Percentiles rank a stretch among this genome's conserved stretches.
phyloP scores from a whole-genome alignment of 148 eudicot genomes.

The Cornus florida region DNA sequence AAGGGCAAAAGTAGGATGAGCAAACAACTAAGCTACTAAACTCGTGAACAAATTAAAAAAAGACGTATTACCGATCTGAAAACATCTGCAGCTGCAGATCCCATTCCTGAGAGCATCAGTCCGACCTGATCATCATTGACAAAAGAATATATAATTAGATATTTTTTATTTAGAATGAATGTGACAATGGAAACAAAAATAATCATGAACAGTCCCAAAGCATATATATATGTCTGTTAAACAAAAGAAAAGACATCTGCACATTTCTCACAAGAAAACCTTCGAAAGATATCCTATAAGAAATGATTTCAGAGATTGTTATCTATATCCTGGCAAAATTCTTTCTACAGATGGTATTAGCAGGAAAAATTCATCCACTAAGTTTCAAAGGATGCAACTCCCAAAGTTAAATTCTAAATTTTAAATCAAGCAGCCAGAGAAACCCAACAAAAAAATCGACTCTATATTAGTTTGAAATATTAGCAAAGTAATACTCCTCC shows the following conservation, averaged over 20 bases:
- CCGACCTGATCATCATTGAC: conserved; percentile 64
- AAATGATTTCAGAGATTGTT: not conserved
- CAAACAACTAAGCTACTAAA: not conserved
- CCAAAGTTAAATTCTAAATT: not conserved
- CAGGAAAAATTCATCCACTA: not conserved
- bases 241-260: no score
- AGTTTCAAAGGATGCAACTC: not conserved
- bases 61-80: conserved; percentile 72
- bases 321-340: not conserved
- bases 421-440: not conserved
- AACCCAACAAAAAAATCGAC: not conserved
- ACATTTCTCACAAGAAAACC: no score
- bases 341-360: not conserved
- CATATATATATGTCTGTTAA: not conserved
- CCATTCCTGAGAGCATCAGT: conserved; percentile 96
- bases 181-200: not conserved
- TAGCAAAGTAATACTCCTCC: not conserved
- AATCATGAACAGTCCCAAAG: not conserved
- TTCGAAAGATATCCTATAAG: no score
- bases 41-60: not conserved
- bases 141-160: not conserved
- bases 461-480: no score
- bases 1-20: not conserved
- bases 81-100: conserved; percentile 71
- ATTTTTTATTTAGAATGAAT: not conserved